Percentiles rank a stretch among this genome's conserved stretches.
Evolutionary conservation across 2,329 filamentous ascomycete species (phyloP).

Genomic region (Thermomyces lanuginosus): DNA sequence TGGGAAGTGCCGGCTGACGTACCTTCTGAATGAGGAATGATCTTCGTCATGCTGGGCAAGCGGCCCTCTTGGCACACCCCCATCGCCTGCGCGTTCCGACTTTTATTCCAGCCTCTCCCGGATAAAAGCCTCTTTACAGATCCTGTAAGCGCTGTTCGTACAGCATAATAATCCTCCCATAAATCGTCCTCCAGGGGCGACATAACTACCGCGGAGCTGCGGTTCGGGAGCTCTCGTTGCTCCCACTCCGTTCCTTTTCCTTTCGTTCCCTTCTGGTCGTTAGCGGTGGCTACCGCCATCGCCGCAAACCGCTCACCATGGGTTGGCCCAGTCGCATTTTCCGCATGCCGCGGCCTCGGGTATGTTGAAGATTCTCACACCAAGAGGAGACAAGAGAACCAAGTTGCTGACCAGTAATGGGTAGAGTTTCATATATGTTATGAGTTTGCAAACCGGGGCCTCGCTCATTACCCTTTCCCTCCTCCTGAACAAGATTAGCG

Average conservation of each 20-base stretch:
- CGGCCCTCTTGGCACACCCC: no score
- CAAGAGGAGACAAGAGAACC: background rate
- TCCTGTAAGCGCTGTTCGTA: no score
- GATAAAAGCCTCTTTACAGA: no score
- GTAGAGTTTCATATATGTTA: slow-evolving; percentile 69
- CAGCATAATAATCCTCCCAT: no score
- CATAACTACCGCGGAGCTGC: no score
- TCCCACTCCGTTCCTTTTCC: background rate
- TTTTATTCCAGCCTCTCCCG: no score
- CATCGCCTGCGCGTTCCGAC: no score
- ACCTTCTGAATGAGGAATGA: no score
- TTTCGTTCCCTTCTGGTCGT: background rate
- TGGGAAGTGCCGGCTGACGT: no score
- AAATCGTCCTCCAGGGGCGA: no score
- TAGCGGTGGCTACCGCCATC: slow-evolving; percentile 5
- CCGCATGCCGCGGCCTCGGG: slow-evolving; percentile 36
- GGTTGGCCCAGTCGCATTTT: slow-evolving; percentile 29
- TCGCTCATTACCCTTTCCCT: slow-evolving; percentile 71
- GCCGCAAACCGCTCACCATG: slow-evolving; percentile 14
- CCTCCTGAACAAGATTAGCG: slow-evolving; percentile 82
- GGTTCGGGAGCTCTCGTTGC: background rate
- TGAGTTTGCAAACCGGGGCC: slow-evolving; percentile 72
- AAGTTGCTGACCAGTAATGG: slow-evolving; percentile 2
- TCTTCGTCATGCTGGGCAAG: no score
- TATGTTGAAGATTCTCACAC: slow-evolving; percentile 11